Percentiles rank a stretch among this genome's conserved stretches.
Evolutionary conservation across 345 rosid species (phyloP).

Genomic region (Cochlearia excelsa): DNA sequence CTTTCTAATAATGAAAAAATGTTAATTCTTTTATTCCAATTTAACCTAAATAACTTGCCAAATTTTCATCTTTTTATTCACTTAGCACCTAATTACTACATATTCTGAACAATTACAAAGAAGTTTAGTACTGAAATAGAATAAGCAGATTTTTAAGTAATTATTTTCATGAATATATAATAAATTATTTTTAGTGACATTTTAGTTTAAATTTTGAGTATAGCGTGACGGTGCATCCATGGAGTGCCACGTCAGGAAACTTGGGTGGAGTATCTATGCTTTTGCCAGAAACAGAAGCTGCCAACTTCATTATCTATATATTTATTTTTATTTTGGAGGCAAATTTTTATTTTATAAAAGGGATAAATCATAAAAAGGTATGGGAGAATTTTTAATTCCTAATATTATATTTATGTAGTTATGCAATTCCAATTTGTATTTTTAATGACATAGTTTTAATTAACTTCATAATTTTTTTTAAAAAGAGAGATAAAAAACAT

Average conservation of each 20-base stretch:
- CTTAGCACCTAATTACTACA: conserved; percentile 20
- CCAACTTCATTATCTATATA: conserved; percentile 31
- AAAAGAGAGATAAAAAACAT: neutral
- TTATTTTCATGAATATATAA: too few species aligned
- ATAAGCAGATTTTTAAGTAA: neutral
- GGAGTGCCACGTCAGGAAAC: conserved; percentile 23
- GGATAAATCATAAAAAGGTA: neutral
- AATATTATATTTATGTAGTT: too few species aligned
- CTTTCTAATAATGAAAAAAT: too few species aligned
- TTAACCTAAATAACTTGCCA: conserved; percentile 17
- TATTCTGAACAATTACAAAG: neutral
- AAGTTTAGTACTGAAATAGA: conserved; percentile 12
- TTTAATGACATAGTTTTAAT: too few species aligned
- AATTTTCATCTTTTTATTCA: conserved; percentile 12
- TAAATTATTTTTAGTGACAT: too few species aligned
- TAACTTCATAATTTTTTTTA: neutral
- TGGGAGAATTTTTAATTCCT: neutral
- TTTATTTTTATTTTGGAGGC: neutral
- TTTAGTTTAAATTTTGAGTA: too few species aligned
- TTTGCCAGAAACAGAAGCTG: conserved; percentile 33
- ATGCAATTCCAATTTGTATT: too few species aligned
- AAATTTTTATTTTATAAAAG: conserved; percentile 5
- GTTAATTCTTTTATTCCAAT: neutral
- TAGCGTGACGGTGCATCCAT: neutral
- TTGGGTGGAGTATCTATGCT: conserved; percentile 17